These are phyloP conservation scores for Posidonia oceanica DNA, from an alignment of 116 monocot genomes.

Conservation along the genomic window DNA sequence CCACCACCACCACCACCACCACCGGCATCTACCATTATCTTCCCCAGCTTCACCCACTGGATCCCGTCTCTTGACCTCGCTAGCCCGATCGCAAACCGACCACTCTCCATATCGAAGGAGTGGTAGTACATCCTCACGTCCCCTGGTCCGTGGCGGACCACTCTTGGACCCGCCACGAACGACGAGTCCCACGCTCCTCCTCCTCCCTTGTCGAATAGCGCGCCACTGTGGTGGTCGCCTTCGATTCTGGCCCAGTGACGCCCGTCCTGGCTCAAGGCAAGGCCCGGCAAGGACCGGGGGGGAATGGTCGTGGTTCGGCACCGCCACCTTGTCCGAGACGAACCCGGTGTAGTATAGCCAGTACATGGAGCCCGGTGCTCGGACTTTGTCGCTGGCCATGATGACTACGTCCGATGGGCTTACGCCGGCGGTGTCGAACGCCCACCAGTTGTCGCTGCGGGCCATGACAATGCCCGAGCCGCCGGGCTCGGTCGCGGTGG, in stretches of 20 bases:
- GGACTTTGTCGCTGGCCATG: conserved; percentile 36
- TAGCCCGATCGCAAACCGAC: conserved; percentile 22
- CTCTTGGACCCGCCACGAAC: conserved; percentile 21
- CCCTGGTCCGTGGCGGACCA: conserved; percentile 27
- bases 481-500: not conserved
- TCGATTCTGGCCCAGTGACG: conserved; percentile 46
- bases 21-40: conserved; percentile 11
- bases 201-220: conserved; percentile 22
- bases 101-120: conserved; percentile 17
- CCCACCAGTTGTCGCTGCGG: conserved; percentile 41
- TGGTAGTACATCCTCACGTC: conserved; percentile 56
- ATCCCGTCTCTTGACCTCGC: conserved; percentile 48
- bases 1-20: conserved; percentile 26
- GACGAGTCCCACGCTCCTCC: conserved; percentile 30
- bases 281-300: conserved; percentile 21
- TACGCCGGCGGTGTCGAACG: conserved; percentile 30
- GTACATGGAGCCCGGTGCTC: conserved; percentile 24
- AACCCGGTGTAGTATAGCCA: conserved; percentile 52
- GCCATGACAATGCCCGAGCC: conserved; percentile 4
- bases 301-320: not conserved
- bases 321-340: conserved; percentile 11
- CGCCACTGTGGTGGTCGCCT: conserved; percentile 52
- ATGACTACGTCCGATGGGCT: conserved; percentile 29
- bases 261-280: conserved; percentile 54
- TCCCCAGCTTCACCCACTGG: conserved; percentile 32